phyloP scores from a whole-genome alignment of 768 basidiomycete genomes.

The Lactifluus volemus region DNA sequence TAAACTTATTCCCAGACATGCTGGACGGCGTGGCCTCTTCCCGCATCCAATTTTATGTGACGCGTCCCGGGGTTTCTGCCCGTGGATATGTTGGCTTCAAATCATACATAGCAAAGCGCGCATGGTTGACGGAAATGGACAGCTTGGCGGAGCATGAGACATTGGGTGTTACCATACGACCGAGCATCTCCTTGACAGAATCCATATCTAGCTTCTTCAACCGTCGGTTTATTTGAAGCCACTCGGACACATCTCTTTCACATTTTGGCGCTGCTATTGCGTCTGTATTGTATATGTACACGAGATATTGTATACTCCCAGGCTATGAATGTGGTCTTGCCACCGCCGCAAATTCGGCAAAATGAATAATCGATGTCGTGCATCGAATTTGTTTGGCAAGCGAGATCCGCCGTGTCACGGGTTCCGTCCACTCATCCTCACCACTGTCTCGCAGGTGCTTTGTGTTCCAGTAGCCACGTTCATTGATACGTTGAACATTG shows the following conservation, averaged over 20 bases:
- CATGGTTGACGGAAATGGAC: slow-evolving; percentile 5
- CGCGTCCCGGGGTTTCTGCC: background rate
- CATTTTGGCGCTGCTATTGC: background rate
- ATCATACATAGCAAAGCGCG: slow-evolving; percentile 10
- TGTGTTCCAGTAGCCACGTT: too few relatives aligned
- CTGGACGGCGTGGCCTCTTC: slow-evolving; percentile 11
- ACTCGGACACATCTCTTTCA: background rate
- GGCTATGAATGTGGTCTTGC: too few relatives aligned
- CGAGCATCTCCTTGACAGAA: slow-evolving; percentile 6
- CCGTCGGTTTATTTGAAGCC: slow-evolving; percentile 5
- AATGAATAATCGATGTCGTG: too few relatives aligned
- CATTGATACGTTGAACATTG: too few relatives aligned
- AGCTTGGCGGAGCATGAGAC: slow-evolving; percentile 13
- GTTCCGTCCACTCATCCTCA: too few relatives aligned
- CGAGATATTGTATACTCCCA: background rate
- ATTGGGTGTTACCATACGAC: slow-evolving; percentile 6
- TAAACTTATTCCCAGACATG: background rate
- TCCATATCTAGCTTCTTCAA: slow-evolving; percentile 15
- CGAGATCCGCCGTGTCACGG: too few relatives aligned
- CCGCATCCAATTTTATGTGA: slow-evolving; percentile 14
- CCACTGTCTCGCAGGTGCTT: too few relatives aligned
- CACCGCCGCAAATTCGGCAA: too few relatives aligned
- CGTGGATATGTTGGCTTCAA: slow-evolving; percentile 4
- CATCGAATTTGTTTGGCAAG: too few relatives aligned
- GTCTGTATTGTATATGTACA: background rate